These are phyloP conservation scores for Eryngium alpinum DNA, from an alignment of 140 eudicot species.

Conservation along the genomic window DNA sequence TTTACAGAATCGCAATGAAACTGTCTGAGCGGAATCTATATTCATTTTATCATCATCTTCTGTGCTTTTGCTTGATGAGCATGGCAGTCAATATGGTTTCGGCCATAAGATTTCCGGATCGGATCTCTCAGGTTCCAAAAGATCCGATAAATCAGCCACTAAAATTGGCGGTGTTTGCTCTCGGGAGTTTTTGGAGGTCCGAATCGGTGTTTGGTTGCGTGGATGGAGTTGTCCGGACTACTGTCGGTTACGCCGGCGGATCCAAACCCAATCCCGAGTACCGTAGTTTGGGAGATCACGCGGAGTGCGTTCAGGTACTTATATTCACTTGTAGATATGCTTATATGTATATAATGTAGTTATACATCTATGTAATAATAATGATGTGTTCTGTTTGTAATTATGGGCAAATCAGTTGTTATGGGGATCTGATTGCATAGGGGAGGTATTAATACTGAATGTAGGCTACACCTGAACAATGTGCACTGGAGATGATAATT, in stretches of 20 bases:
- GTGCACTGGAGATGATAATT: no score
- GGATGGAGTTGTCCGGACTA: slow-evolving; percentile 81
- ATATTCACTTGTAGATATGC: no score
- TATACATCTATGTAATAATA: no score
- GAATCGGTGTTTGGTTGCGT: slow-evolving; percentile 89
- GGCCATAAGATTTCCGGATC: slow-evolving; percentile 77
- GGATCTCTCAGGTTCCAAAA: slow-evolving; percentile 30
- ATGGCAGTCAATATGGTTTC: slow-evolving; percentile 15
- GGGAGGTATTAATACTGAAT: no score
- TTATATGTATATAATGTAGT: no score
- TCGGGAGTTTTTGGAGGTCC: slow-evolving; percentile 98
- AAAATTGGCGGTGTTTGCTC: slow-evolving; percentile 59
- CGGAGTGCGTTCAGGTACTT: slow-evolving; percentile 70
- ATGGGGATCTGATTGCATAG: no score
- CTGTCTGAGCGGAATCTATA: not conserved
- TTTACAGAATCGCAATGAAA: not conserved
- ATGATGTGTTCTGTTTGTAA: no score
- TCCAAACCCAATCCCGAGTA: slow-evolving; percentile 74
- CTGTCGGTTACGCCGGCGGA: slow-evolving; percentile 92
- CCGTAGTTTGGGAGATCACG: slow-evolving; percentile 83
- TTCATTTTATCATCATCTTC: not conserved
- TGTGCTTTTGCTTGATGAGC: not conserved
- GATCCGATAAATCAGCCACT: slow-evolving; percentile 32
- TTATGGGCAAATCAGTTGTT: no score
- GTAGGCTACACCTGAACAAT: no score